Conservation (phyloP, 257 asterid genomes). For the Plectranthus barbatus region DNA sequence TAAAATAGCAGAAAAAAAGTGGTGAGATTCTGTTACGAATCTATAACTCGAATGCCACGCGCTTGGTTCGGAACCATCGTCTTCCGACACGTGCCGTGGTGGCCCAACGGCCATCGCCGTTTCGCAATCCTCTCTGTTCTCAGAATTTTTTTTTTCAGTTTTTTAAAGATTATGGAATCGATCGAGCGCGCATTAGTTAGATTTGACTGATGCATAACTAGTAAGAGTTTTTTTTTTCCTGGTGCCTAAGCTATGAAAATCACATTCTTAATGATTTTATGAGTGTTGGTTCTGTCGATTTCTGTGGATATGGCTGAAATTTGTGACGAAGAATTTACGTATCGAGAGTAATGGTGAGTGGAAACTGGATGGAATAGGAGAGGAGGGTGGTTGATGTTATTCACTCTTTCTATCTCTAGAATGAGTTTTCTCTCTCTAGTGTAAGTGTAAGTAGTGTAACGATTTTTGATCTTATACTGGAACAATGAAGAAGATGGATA, state of each 20-base stretch:
- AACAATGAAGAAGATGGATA: too few species aligned
- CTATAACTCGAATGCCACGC: neutral
- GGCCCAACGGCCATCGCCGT: conserved; percentile 22
- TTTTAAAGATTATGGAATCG: neutral
- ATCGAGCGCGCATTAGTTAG: neutral
- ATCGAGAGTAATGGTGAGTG: neutral
- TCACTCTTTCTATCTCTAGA: conserved; percentile 21
- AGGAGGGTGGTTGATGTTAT: conserved; percentile 14
- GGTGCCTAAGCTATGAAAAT: neutral
- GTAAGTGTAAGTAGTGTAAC: too few species aligned
- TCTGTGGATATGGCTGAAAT: neutral
- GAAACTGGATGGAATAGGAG: neutral
- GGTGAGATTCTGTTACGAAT: too few species aligned
- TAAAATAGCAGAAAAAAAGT: too few species aligned
- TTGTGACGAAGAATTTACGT: conserved; percentile 5
- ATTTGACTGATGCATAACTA: conserved; percentile 16
- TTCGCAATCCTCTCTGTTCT: neutral
- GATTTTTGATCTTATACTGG: neutral
- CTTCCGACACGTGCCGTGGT: conserved; percentile 11
- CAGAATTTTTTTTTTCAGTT: neutral
- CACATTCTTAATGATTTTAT: neutral
- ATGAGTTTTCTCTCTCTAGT: too few species aligned
- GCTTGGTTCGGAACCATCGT: neutral
- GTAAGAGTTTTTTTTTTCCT: too few species aligned
- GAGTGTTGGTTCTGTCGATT: conserved; percentile 16